Evolutionary conservation across 2,329 filamentous ascomycete genomes (phyloP).

Genomic region (Aureobasidium lini): DNA sequence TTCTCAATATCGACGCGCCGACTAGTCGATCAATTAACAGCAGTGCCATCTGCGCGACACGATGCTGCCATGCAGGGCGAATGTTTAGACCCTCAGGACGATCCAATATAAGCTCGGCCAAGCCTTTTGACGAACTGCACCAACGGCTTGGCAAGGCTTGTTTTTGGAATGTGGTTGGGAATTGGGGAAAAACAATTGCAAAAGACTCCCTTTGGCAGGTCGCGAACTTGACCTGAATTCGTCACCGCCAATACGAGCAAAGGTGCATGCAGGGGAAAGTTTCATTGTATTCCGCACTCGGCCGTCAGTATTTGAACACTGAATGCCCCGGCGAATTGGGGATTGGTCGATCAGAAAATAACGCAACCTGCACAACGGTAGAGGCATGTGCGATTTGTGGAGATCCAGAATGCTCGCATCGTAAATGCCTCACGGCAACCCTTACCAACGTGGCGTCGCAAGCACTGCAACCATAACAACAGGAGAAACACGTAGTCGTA

Average conservation of each 20-base stretch:
- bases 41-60: not conserved
- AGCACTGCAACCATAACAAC: slow-evolving; percentile 6
- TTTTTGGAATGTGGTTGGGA: not conserved
- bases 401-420: slow-evolving; percentile 8
- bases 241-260: not conserved
- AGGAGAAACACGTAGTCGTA: not conserved
- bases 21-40: not conserved
- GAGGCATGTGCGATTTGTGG: slow-evolving; percentile 7
- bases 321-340: slow-evolving; percentile 2
- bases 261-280: slow-evolving; percentile 1
- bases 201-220: not conserved
- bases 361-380: slow-evolving; percentile 9
- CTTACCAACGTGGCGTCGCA: not conserved
- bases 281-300: not conserved
- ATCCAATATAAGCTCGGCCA: not conserved
- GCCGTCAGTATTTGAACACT: not conserved
- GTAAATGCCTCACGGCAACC: slow-evolving; percentile 8
- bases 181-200: not conserved
- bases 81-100: not conserved
- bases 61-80: not conserved
- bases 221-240: not conserved
- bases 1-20: not conserved
- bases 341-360: slow-evolving; percentile 13
- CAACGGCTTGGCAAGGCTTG: slow-evolving; percentile 5
- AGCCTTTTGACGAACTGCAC: slow-evolving; percentile 1